These are phyloP conservation scores for Hippophae gyantsensis DNA, from an alignment of 306 rosid genomes.

Conservation along the genomic window DNA sequence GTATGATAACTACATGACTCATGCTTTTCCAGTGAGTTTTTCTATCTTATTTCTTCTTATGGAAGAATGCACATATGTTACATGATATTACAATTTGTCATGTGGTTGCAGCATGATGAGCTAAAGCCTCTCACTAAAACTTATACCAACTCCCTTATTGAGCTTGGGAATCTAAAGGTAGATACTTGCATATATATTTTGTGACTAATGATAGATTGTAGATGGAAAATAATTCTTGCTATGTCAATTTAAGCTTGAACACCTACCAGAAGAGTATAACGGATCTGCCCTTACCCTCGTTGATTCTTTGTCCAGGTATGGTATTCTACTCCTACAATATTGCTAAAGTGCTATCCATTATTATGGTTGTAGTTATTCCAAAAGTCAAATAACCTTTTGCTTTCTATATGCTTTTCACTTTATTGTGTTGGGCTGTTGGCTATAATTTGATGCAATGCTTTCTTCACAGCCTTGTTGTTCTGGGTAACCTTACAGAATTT, in stretches of 20 bases:
- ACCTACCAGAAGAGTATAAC: slow-evolving; percentile 59
- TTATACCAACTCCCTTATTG: slow-evolving; percentile 78
- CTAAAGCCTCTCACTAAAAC: slow-evolving; percentile 79
- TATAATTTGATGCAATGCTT: slow-evolving; percentile 15
- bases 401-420: slow-evolving; percentile 4
- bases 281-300: slow-evolving; percentile 93
- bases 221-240: slow-evolving; percentile 22
- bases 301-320: slow-evolving; percentile 85
- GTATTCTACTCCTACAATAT: background rate
- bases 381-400: slow-evolving; percentile 9
- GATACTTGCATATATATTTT: background rate
- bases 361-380: background rate
- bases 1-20: slow-evolving; percentile 77
- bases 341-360: too few relatives aligned
- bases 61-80: slow-evolving; percentile 3
- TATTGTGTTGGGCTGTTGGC: background rate
- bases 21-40: slow-evolving; percentile 86
- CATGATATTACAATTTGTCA: slow-evolving; percentile 14
- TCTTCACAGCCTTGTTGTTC: slow-evolving; percentile 58
- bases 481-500: slow-evolving; percentile 86
- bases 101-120: slow-evolving; percentile 78
- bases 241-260: slow-evolving; percentile 67
- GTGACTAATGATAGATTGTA: slow-evolving; percentile 9
- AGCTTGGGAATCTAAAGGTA: slow-evolving; percentile 91
- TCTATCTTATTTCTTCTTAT: slow-evolving; percentile 7